Conservation (phyloP, 2,329 filamentous ascomycete species). For the Herpotrichia juniperi region DNA sequence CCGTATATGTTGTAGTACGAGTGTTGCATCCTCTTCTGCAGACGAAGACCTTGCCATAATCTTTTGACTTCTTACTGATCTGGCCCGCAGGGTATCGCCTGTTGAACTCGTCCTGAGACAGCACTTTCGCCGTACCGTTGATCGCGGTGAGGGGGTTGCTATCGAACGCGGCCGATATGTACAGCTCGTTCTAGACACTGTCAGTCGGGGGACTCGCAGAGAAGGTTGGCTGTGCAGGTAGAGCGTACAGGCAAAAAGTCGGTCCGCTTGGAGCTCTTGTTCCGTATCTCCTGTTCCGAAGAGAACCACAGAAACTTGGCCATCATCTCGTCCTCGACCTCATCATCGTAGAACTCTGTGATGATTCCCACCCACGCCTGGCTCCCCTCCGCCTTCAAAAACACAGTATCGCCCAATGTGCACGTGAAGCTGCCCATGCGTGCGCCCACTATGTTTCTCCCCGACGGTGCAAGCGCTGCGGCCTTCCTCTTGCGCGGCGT, state of each 20-base stretch:
- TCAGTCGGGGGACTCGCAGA: slow-evolving; percentile 14
- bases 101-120: slow-evolving; percentile 74
- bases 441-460: slow-evolving; percentile 74
- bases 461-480: slow-evolving; percentile 15
- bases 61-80: slow-evolving; percentile 73
- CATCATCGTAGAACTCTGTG: slow-evolving; percentile 75
- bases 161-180: slow-evolving; percentile 87
- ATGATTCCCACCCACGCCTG: slow-evolving; percentile 94
- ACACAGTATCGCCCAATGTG: slow-evolving; percentile 78
- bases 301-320: slow-evolving; percentile 97
- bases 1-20: slow-evolving; percentile 85
- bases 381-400: slow-evolving; percentile 87
- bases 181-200: slow-evolving; percentile 76
- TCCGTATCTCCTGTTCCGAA: slow-evolving; percentile 85
- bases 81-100: slow-evolving; percentile 75
- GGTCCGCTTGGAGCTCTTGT: slow-evolving; percentile 77
- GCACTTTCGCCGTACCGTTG: slow-evolving; percentile 82
- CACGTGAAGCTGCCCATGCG: slow-evolving; percentile 83
- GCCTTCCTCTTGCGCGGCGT: slow-evolving; percentile 43
- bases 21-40: slow-evolving; percentile 90
- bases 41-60: slow-evolving; percentile 85
- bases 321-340: slow-evolving; percentile 68
- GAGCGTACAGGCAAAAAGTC: slow-evolving; percentile 73
- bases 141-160: slow-evolving; percentile 86
- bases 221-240: not conserved